phyloP scores from a whole-genome alignment of 148 eudicot genomes.

The Bassia scoparia region DNA sequence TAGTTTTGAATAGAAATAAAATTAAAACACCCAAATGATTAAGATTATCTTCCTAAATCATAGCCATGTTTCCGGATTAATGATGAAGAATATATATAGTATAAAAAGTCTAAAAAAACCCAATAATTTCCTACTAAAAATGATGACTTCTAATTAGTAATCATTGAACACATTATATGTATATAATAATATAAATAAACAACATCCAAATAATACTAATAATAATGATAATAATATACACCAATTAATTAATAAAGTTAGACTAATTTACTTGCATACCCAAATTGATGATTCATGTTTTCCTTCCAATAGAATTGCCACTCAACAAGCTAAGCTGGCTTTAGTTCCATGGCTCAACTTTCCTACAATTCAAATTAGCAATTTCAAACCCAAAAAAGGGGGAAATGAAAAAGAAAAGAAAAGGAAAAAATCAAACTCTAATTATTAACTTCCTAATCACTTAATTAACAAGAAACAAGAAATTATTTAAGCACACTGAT shows the following conservation, averaged over 20 bases:
- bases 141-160: constrained; percentile 16
- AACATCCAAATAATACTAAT: constrained; percentile 6
- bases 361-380: constrained; percentile 21
- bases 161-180: constrained; percentile 30
- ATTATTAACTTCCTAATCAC: not conserved
- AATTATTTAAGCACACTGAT: constrained; percentile 23
- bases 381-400: not conserved
- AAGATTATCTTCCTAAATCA: constrained; percentile 17
- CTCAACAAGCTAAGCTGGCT: constrained; percentile 6
- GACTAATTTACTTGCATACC: constrained; percentile 28
- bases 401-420: not conserved
- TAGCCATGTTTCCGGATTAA: constrained; percentile 13
- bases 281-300: constrained; percentile 11
- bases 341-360: constrained; percentile 3
- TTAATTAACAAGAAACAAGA: constrained; percentile 16
- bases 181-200: too few species aligned
- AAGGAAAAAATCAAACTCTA: not conserved
- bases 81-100: not conserved
- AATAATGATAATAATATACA: not conserved
- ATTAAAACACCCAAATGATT: constrained; percentile 3
- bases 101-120: constrained; percentile 16
- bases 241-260: constrained; percentile 11
- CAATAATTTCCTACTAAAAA: constrained; percentile 15
- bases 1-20: not conserved
- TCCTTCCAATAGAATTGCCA: constrained; percentile 11